Percentiles rank a stretch among this genome's conserved stretches.
Conservation (phyloP, 1,284 basidiomycete species). For the Apiotrichum sp. region DNA sequence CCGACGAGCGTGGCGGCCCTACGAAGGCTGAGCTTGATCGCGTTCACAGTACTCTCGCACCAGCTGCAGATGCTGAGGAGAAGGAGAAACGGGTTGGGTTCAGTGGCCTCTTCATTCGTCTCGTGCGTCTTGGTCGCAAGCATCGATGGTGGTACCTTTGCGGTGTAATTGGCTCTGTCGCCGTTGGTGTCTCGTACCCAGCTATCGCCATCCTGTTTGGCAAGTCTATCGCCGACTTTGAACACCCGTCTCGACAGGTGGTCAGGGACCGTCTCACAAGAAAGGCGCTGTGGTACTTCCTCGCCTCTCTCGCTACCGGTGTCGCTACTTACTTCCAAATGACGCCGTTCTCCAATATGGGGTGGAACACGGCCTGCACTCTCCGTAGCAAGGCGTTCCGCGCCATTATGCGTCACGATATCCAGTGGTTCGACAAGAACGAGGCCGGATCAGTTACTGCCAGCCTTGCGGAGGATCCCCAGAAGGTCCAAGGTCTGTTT, state of each 20-base stretch:
- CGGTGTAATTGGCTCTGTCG: conserved; percentile 31
- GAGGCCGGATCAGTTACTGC: conserved; percentile 77
- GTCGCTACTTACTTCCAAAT: conserved; percentile 60
- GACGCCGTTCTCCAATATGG: conserved; percentile 57
- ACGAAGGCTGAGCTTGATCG: not conserved
- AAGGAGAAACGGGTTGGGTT: conserved; percentile 1
- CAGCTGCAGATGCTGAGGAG: not conserved
- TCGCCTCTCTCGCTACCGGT: conserved; percentile 68
- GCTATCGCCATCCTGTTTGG: conserved; percentile 77
- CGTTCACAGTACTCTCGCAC: not conserved
- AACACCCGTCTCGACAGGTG: conserved; percentile 48
- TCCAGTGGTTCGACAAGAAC: conserved; percentile 81
- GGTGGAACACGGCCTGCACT: conserved; percentile 61
- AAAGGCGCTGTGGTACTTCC: conserved; percentile 68
- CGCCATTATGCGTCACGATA: conserved; percentile 75
- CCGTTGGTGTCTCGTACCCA: conserved; percentile 73
- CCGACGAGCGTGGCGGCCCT: too few relatives aligned
- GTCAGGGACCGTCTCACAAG: conserved; percentile 24
- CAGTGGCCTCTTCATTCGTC: conserved; percentile 7
- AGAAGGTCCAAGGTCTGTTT: conserved; percentile 84
- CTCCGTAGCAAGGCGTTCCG: conserved; percentile 65
- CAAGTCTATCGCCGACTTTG: conserved; percentile 59
- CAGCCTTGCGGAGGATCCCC: conserved; percentile 77
- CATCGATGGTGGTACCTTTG: conserved; percentile 40
- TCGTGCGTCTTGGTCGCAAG: conserved; percentile 30